Percentiles rank a stretch among this genome's conserved stretches.
Conservation (phyloP, 768 basidiomycete species). For the Hericium rajendrae region DNA sequence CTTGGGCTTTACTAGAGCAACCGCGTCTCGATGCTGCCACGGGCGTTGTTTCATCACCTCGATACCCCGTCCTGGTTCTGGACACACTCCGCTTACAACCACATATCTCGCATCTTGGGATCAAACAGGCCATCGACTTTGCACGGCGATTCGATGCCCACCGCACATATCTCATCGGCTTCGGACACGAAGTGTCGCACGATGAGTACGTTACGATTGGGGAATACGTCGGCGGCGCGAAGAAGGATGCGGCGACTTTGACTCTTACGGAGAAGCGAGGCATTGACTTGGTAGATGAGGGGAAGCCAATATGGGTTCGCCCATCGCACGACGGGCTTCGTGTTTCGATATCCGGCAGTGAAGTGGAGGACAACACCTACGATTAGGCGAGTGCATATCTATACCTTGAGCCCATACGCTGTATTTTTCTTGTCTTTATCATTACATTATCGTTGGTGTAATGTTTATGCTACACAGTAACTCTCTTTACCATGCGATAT, state of each 20-base stretch:
- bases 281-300: conserved; percentile 38
- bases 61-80: conserved; percentile 18
- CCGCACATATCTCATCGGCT: conserved; percentile 66
- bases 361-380: conserved; percentile 47
- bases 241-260: conserved; percentile 14
- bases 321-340: conserved; percentile 72
- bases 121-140: conserved; percentile 49
- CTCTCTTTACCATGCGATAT: no score
- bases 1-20: conserved; percentile 43
- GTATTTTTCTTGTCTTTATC: not conserved
- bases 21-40: conserved; percentile 15
- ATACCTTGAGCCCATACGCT: not conserved
- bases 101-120: conserved; percentile 65
- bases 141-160: conserved; percentile 48
- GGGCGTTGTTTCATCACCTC: not conserved
- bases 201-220: conserved; percentile 66
- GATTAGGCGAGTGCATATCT: conserved; percentile 5
- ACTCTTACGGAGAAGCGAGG: conserved; percentile 31
- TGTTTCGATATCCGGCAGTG: conserved; percentile 34
- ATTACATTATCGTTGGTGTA: not conserved
- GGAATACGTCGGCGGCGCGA: conserved; percentile 35
- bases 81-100: not conserved
- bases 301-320: conserved; percentile 46
- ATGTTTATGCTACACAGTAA: no score
- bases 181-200: conserved; percentile 69